These are phyloP conservation scores for Polytolypa hystricis DNA, from an alignment of 2,329 filamentous ascomycete genomes.

Conservation along the genomic window DNA sequence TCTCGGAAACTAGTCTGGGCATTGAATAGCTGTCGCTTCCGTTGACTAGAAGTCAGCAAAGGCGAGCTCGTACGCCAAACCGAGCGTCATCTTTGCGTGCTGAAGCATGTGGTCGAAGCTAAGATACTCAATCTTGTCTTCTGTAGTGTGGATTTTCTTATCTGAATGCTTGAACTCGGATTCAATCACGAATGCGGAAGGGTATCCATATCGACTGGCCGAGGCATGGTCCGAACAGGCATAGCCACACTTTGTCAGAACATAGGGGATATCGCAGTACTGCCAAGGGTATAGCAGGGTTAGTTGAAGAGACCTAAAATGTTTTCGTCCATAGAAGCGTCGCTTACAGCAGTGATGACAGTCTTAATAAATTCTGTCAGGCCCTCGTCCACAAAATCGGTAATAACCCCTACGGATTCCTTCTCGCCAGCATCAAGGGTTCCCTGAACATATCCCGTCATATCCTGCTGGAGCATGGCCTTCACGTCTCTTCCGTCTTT, in stretches of 20 bases:
- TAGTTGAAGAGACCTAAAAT: constrained; percentile 4
- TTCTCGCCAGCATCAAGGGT: constrained; percentile 71
- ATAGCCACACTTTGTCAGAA: constrained; percentile 81
- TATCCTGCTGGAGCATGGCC: constrained; percentile 97
- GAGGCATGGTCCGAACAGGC: constrained; percentile 64
- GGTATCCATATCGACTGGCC: constrained; percentile 55
- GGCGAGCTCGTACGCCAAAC: constrained; percentile 72
- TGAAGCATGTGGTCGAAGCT: constrained; percentile 87
- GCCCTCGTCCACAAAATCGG: constrained; percentile 73
- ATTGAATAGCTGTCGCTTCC: no score
- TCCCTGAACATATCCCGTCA: constrained; percentile 81
- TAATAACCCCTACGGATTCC: constrained; percentile 85
- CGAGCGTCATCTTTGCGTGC: constrained; percentile 74
- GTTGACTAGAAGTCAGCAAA: constrained; percentile 65
- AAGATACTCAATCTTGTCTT: constrained; percentile 60
- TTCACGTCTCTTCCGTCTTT: constrained; percentile 64
- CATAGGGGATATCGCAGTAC: constrained; percentile 82
- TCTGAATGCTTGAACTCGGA: constrained; percentile 49
- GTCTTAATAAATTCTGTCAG: constrained; percentile 86
- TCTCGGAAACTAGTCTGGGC: no score
- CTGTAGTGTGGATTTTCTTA: constrained; percentile 61
- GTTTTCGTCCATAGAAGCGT: not conserved
- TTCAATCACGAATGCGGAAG: constrained; percentile 55
- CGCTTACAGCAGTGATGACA: constrained; percentile 56
- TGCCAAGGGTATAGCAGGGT: constrained; percentile 20